These are phyloP conservation scores for Dioscorea alata DNA, from an alignment of 106 monocot genomes.

Conservation along the genomic window DNA sequence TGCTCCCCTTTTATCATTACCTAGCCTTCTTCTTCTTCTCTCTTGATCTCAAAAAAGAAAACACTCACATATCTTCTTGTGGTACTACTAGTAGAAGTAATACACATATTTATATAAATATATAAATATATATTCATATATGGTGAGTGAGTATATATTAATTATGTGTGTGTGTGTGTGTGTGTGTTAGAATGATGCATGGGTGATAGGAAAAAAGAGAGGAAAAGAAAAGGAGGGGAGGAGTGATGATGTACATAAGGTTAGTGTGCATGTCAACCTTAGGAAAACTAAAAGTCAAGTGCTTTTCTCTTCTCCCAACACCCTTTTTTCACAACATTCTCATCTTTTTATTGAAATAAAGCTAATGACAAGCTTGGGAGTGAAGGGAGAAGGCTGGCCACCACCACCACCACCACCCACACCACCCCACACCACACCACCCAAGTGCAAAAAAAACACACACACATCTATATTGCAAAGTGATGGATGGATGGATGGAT, in stretches of 20 bases:
- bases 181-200: no score
- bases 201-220: no score
- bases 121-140: background rate
- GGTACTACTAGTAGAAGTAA: background rate
- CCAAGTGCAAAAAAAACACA: background rate
- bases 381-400: conserved; percentile 22
- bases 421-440: background rate
- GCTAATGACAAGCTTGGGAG: conserved; percentile 35
- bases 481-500: conserved; percentile 5
- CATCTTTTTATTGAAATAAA: conserved; percentile 12
- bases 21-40: no score
- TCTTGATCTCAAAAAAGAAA: no score
- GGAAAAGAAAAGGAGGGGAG: no score
- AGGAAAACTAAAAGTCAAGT: conserved; percentile 16
- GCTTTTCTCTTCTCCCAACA: conserved; percentile 10
- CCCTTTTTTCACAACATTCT: conserved; percentile 13
- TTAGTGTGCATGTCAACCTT: conserved; percentile 30
- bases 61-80: background rate
- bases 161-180: no score
- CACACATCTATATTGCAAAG: background rate
- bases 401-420: background rate
- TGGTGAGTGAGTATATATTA: no score
- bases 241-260: background rate
- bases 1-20: no score
- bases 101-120: background rate